Evolutionary conservation across 2,329 filamentous ascomycete species (phyloP).

Genomic region (Karstenula rhodostoma): DNA sequence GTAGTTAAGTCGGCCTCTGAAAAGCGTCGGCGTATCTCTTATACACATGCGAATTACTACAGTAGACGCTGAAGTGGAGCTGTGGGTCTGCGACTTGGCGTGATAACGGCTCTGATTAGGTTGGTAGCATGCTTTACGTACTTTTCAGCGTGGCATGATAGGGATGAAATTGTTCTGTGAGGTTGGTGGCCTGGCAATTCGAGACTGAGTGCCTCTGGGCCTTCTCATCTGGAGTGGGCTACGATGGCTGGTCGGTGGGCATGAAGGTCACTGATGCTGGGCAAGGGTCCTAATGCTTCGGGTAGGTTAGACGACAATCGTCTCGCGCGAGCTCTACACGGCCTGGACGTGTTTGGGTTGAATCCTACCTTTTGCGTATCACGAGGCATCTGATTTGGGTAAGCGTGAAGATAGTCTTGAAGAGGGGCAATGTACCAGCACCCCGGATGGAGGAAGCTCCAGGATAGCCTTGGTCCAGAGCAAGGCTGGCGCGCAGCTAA

Average conservation of each 20-base stretch:
- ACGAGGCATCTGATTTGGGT: too few species aligned
- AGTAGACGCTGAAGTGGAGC: neutral
- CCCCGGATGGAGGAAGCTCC: neutral
- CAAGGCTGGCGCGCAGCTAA: neutral
- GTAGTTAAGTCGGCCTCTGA: too few species aligned
- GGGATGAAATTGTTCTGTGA: neutral
- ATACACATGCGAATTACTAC: too few species aligned
- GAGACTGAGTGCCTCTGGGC: too few species aligned
- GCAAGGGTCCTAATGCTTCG: too few species aligned
- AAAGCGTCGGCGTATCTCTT: too few species aligned
- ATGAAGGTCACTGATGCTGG: too few species aligned
- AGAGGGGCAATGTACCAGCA: neutral
- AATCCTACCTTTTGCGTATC: too few species aligned
- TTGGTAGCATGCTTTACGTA: neutral
- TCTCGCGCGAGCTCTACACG: neutral
- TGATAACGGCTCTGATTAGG: neutral
- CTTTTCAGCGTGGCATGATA: neutral
- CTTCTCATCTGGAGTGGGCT: too few species aligned
- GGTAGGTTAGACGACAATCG: too few species aligned
- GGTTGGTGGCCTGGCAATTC: too few species aligned
- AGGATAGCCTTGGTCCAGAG: neutral
- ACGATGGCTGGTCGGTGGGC: too few species aligned
- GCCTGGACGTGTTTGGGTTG: neutral
- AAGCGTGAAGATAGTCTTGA: neutral
- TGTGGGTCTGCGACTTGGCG: neutral